phyloP scores from a whole-genome alignment of 306 rosid genomes.

The Cicer judaicum region DNA sequence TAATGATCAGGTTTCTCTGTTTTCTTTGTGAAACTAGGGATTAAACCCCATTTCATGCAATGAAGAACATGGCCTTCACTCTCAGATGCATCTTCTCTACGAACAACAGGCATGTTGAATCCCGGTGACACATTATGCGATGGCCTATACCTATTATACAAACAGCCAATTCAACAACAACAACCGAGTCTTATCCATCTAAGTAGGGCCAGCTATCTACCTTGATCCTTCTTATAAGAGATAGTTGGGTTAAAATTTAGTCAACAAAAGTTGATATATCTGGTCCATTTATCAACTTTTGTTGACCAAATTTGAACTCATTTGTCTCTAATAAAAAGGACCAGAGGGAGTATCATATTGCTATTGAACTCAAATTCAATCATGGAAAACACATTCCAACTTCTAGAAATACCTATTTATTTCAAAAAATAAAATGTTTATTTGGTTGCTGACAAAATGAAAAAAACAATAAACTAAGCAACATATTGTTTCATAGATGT shows the following conservation, averaged over 20 bases:
- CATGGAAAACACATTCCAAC: background rate
- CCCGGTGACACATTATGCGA: constrained; percentile 82
- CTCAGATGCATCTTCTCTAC: constrained; percentile 68
- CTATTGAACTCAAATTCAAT: background rate
- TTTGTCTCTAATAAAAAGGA: too few relatives aligned
- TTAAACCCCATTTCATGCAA: constrained; percentile 91
- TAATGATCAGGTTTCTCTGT: constrained; percentile 81
- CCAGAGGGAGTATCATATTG: too few relatives aligned
- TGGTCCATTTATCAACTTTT: too few relatives aligned
- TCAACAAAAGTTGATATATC: too few relatives aligned
- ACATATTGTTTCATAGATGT: too few relatives aligned
- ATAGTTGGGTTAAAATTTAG: too few relatives aligned
- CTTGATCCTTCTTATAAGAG: too few relatives aligned
- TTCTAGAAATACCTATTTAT: background rate
- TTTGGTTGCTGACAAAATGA: too few relatives aligned
- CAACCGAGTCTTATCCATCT: too few relatives aligned
- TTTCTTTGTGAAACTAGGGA: constrained; percentile 92
- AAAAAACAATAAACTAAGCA: too few relatives aligned
- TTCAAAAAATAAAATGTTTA: background rate
- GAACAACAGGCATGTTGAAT: constrained; percentile 65
- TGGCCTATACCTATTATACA: constrained; percentile 65
- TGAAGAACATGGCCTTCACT: constrained; percentile 63
- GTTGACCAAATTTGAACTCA: too few relatives aligned
- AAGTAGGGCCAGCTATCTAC: too few relatives aligned
- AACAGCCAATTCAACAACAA: background rate